Evolutionary conservation across 2,329 filamentous ascomycete species (phyloP), one percentile per base, ranked within the genome.

Genomic region (Cladosporium sp.): DNA sequence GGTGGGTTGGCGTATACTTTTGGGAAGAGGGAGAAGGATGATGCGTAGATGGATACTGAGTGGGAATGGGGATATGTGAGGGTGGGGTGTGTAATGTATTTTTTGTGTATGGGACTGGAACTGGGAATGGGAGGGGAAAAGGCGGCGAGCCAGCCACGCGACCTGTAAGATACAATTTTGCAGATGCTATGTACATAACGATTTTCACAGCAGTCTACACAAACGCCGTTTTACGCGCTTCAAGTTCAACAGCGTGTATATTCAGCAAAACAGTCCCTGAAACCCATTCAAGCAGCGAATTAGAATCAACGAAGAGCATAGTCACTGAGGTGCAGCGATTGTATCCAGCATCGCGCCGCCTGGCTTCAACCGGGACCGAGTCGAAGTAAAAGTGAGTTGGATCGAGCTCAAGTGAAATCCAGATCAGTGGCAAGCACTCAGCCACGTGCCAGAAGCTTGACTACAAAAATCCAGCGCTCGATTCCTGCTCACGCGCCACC

Each of bases 1-100:
- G 80, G 85, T 57, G 84, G 84, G 3, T 69, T 82, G 67, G 82
- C 83, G 1, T 86, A 86, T 74, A 79, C 76, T 0, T 82, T 85
- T 73, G 82, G 82, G 10, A 78, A 76, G 72, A 77, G 78, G 67
- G 77, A 76, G 71, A 77, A 78, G 67, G 76, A 79, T 68, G 68
- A 72, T 66, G 69, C 46, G 16, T 63, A 63, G 34, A 18, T n/a
- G 23, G 23, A 1, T 7, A 11, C 8, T 23, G 0, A 1, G n/a
- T 21, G 39, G 7, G n/a, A 0, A 0, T 13, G 11, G n/a, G n/a
- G 39, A 21, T 2, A 11, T 7, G 4, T 2, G 6, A 2, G 3
- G 8, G 39, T 11, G 39, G 10, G n/a, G 8, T 46, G 39, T 21
- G 39, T 46, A 46, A 46, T 46, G 39, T 46, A 21, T 46, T 46